These are phyloP conservation scores for Ogataea trehalophila DNA, from an alignment of 805 yeast species.

Conservation along the genomic window DNA sequence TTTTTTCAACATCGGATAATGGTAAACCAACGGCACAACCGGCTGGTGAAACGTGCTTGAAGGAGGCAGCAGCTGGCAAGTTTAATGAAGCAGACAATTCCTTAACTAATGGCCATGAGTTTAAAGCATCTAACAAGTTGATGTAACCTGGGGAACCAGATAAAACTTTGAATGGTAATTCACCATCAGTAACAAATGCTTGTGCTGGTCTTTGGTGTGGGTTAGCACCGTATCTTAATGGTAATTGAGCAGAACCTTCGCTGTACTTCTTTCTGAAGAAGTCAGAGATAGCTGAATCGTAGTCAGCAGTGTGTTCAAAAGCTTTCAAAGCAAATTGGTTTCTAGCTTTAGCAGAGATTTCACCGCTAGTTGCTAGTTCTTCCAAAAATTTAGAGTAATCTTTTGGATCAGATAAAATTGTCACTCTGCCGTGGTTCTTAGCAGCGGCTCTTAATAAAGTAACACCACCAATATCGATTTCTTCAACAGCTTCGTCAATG, in stretches of 20 bases:
- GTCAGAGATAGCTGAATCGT: constrained; percentile 93
- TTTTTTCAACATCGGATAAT: constrained; percentile 83
- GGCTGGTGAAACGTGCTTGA: constrained; percentile 98
- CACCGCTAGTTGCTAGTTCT: constrained; percentile 64
- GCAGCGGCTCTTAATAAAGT: constrained; percentile 98
- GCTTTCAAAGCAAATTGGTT: constrained; percentile 91
- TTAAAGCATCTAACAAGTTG: constrained; percentile 91
- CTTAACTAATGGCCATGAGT: constrained; percentile 98
- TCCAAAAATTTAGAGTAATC: constrained; percentile 86
- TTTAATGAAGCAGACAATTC: constrained; percentile 91
- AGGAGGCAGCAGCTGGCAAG: constrained; percentile 98
- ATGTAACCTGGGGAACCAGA: constrained; percentile 97
- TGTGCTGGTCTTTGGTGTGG: constrained; percentile 99
- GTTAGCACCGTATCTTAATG: constrained; percentile 96
- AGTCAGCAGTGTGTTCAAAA: constrained; percentile 97
- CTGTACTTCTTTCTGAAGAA: constrained; percentile 96
- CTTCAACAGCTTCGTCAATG: constrained; percentile 96
- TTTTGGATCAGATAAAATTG: constrained; percentile 89
- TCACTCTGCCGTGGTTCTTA: constrained; percentile 94
- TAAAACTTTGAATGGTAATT: constrained; percentile 89
- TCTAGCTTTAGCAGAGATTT: constrained; percentile 66
- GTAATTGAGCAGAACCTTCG: constrained; percentile 83
- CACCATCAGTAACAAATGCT: constrained; percentile 83
- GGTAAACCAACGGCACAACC: constrained; percentile 98
- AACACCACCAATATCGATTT: constrained; percentile 97